Base-by-base conservation (phyloP, 352 stramenopile genomes). In the Phytophthora foliorum region DNA sequence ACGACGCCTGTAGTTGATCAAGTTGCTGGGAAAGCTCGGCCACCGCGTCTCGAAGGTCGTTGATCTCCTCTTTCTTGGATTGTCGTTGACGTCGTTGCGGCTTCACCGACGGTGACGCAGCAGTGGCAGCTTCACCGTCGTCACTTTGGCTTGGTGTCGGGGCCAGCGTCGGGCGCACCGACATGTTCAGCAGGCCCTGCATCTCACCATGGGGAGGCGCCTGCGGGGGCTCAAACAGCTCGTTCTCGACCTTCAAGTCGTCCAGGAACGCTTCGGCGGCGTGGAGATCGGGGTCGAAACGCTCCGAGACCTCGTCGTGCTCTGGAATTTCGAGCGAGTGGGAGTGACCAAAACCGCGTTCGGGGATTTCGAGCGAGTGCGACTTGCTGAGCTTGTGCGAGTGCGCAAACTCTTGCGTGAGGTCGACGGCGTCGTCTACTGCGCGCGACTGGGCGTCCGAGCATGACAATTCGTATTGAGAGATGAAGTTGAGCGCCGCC, bases 21-120 rank as follows among this genome's bases (percentile, higher is more conserved):
- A 84, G 74, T 54, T 76, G 57, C 24, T 51, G 32, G 17, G 65
- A 66, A 9, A 84, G 46, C 38, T 75, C 50, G 2, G 41, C 41
- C 31, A 68, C 57, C 1, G 75, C 63, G 16, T 72, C 46, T 19
- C 74, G 68, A 1, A 84, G 50, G 8, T 58, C 39, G 11, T 38
- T 36, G 27, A 82, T 74, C 60, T 82, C 70, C 50, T 80, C 60
- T 50, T 75, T 80, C 49, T 74, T 67, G 0, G 63, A 69, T 9
- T 60, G 0, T 0, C 57, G 57, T 25, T 38, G 62, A 16, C 46
- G 62, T 11, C 56, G 56, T 51, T 27, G 42, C 24, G 42, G n/a
- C 3, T 50, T 19, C 13, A 31, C 48, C 4, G 34, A 21, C 10
- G 49, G 48, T 25, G 57, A 52, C 8, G 34, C 6, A 11, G 25